Evolutionary conservation across 768 basidiomycete species (phyloP).

Genomic region (Naganishia friedmannii): DNA sequence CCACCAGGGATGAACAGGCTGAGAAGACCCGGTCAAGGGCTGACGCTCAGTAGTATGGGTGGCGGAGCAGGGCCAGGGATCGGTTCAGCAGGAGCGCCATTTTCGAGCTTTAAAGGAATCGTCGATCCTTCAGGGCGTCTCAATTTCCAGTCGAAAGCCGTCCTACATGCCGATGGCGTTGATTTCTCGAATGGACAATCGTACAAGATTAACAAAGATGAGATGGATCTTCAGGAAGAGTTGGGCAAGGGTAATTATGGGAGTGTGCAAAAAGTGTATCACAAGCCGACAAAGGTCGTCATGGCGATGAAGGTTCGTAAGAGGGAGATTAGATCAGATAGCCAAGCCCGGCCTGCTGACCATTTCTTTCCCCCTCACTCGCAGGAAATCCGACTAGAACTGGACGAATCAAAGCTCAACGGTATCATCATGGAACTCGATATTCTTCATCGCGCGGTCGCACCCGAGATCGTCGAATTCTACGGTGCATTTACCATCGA

Average conservation of each 20-base stretch:
- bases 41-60: slow-evolving; percentile 63
- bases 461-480: slow-evolving; percentile 92
- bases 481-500: slow-evolving; percentile 99
- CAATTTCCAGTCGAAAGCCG: slow-evolving; percentile 88
- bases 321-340: neutral
- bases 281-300: slow-evolving; percentile 86
- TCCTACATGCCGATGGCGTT: slow-evolving; percentile 82
- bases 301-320: slow-evolving; percentile 96
- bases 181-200: slow-evolving; percentile 86
- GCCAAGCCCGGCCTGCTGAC: neutral
- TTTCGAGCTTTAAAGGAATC: slow-evolving; percentile 87
- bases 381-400: slow-evolving; percentile 96
- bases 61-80: slow-evolving; percentile 66
- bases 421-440: slow-evolving; percentile 99
- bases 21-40: slow-evolving; percentile 51
- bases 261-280: slow-evolving; percentile 91
- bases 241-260: slow-evolving; percentile 96
- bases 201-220: slow-evolving; percentile 90
- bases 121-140: slow-evolving; percentile 98
- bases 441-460: slow-evolving; percentile 87
- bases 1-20: slow-evolving; percentile 28
- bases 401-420: slow-evolving; percentile 87
- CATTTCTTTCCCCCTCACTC: neutral
- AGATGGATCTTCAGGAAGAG: slow-evolving; percentile 86
- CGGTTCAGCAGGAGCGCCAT: slow-evolving; percentile 53